These are phyloP conservation scores for Pouteria campechiana DNA, from an alignment of 179 eudicot species.

Conservation along the genomic window DNA sequence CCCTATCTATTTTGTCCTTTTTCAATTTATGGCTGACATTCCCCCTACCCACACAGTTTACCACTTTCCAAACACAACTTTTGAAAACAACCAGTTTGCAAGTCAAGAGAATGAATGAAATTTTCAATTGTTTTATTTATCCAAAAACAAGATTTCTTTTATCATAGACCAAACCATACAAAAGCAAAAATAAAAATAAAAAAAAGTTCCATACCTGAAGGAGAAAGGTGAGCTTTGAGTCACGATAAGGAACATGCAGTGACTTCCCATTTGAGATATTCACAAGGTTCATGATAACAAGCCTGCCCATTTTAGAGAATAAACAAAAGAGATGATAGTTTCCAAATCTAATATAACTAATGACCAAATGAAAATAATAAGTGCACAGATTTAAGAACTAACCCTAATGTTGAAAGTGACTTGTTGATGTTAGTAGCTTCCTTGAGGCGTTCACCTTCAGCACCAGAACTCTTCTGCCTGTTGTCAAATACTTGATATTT, in stretches of 20 bases:
- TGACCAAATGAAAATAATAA: not conserved
- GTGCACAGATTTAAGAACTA: slow-evolving; percentile 9
- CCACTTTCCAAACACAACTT: too few species aligned
- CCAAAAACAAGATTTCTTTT: too few species aligned
- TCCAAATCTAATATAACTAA: not conserved
- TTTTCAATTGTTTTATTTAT: too few species aligned
- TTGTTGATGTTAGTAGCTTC: slow-evolving; percentile 99
- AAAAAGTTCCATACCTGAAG: slow-evolving; percentile 60
- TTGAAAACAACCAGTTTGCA: too few species aligned
- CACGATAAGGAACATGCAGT: slow-evolving; percentile 94
- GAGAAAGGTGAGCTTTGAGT: slow-evolving; percentile 96
- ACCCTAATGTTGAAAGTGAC: slow-evolving; percentile 98
- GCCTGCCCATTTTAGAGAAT: slow-evolving; percentile 22
- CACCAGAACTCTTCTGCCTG: slow-evolving; percentile 99
- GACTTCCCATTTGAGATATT: slow-evolving; percentile 85
- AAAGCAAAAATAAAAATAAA: too few species aligned
- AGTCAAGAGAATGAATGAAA: too few species aligned
- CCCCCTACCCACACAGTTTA: too few species aligned
- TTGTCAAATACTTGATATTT: not conserved
- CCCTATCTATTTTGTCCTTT: too few species aligned
- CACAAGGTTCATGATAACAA: slow-evolving; percentile 98
- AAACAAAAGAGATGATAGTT: not conserved
- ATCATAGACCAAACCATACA: too few species aligned
- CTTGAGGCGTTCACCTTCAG: slow-evolving; percentile 97
- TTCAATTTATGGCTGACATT: too few species aligned